Percentiles rank a stretch among this genome's conserved stretches.
These are phyloP conservation scores for Helichrysum umbraculigerum DNA, from an alignment of 129 eudicot species.

Conservation along the genomic window DNA sequence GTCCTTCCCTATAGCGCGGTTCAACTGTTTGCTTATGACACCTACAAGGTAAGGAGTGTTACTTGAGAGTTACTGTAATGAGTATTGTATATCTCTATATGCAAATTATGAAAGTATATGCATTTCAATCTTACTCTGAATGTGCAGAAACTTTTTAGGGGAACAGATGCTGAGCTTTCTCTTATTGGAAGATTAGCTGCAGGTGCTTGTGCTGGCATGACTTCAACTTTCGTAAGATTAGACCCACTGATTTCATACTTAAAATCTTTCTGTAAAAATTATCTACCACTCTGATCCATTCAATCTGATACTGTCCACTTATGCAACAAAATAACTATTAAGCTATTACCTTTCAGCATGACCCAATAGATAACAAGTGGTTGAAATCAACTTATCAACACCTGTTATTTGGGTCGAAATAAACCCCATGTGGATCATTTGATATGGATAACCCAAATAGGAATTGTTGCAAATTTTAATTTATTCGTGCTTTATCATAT, in stretches of 20 bases:
- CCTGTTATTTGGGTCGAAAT: not conserved
- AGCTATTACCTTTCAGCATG: no score
- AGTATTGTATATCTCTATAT: not conserved
- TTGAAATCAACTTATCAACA: not conserved
- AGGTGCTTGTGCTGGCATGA: constrained; percentile 99
- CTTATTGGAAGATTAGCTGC: constrained; percentile 85
- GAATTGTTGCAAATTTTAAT: no score
- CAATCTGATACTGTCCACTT: not conserved
- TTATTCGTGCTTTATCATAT: not conserved
- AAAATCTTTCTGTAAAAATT: not conserved
- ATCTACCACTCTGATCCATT: not conserved
- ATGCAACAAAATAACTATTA: not conserved
- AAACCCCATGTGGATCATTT: not conserved
- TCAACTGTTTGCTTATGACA: constrained; percentile 85
- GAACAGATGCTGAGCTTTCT: constrained; percentile 74
- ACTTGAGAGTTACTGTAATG: constrained; percentile 4
- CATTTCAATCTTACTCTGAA: not conserved
- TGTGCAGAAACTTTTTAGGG: constrained; percentile 66
- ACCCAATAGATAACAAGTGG: not conserved
- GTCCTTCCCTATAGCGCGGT: constrained; percentile 93
- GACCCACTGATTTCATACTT: not conserved
- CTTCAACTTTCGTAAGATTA: constrained; percentile 69
- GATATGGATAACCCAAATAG: not conserved
- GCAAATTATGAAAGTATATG: not conserved
- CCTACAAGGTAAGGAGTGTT: constrained; percentile 65